These are phyloP conservation scores for Lentinula sp. DNA, from an alignment of 768 basidiomycete genomes.

Conservation along the genomic window DNA sequence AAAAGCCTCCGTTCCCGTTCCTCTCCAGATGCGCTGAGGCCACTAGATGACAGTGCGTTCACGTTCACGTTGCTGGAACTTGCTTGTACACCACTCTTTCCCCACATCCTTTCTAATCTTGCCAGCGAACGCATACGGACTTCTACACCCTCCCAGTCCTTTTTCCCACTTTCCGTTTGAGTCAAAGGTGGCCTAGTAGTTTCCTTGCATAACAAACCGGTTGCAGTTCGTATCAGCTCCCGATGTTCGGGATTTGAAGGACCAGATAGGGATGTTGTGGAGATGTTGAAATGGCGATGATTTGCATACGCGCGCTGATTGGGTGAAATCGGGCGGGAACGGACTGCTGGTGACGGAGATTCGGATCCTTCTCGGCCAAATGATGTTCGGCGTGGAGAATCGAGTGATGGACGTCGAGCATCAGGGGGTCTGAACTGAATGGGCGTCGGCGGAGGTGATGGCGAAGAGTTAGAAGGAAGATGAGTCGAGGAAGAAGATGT, in stretches of 20 bases:
- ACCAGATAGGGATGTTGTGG: constrained; percentile 47
- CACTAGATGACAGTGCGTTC: constrained; percentile 22
- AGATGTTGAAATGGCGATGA: constrained; percentile 52
- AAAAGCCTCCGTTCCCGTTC: constrained; percentile 73
- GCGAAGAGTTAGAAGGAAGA: constrained; percentile 33
- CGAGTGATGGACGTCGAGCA: constrained; percentile 31
- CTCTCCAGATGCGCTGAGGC: constrained; percentile 51
- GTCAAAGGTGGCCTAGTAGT: constrained; percentile 54
- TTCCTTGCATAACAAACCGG: constrained; percentile 60
- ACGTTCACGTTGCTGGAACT: constrained; percentile 35
- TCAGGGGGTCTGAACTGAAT: constrained; percentile 20
- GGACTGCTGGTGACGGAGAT: constrained; percentile 38
- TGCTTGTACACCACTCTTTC: constrained; percentile 46
- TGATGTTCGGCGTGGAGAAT: constrained; percentile 28
- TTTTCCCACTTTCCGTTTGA: constrained; percentile 39
- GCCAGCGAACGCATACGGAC: constrained; percentile 51
- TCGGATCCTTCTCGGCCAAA: constrained; percentile 25
- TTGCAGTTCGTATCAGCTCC: constrained; percentile 62
- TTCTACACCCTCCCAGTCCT: constrained; percentile 77
- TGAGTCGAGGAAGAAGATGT: constrained; percentile 47
- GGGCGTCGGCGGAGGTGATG: constrained; percentile 20
- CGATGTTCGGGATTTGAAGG: constrained; percentile 53
- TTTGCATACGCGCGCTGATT: constrained; percentile 44
- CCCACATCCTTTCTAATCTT: constrained; percentile 74
- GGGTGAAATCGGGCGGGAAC: constrained; percentile 39